phyloP scores from a whole-genome alignment of 192 early-diverging fungal species.

The Coemansia pectinata region DNA sequence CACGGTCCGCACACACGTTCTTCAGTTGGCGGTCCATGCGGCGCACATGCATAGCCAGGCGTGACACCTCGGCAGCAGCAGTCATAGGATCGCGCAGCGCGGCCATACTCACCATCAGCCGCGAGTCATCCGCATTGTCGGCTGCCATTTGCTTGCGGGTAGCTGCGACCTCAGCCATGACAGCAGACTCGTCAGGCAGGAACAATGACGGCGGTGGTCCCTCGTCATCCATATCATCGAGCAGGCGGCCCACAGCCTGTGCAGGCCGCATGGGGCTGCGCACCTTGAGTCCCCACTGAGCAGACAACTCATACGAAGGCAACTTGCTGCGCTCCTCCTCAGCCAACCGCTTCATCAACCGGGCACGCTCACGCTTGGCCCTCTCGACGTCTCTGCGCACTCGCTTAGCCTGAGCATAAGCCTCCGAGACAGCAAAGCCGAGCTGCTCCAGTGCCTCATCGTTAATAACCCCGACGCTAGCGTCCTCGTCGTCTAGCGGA shows the following conservation, averaged over 20 bases:
- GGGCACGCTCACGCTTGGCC: conserved; percentile 31
- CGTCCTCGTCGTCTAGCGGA: conserved; percentile 18
- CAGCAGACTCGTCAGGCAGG: conserved; percentile 31
- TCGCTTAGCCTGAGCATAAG: conserved; percentile 31
- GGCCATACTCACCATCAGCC: background rate
- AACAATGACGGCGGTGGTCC: conserved; percentile 41
- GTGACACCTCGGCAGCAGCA: conserved; percentile 20
- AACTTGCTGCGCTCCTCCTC: conserved; percentile 38
- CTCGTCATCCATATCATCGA: conserved; percentile 14
- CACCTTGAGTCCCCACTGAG: conserved; percentile 39
- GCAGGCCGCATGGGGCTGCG: conserved; percentile 24
- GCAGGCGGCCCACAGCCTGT: conserved; percentile 18
- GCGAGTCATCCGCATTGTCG: background rate
- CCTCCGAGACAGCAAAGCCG: conserved; percentile 22
- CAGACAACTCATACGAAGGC: conserved; percentile 45
- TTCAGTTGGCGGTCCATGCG: conserved; percentile 14
- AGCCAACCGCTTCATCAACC: conserved; percentile 41
- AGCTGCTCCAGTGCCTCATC: conserved; percentile 42
- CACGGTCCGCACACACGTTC: conserved; percentile 11
- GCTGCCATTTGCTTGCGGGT: background rate
- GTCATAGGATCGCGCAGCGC: conserved; percentile 17
- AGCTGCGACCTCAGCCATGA: conserved; percentile 22
- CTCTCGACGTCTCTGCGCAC: conserved; percentile 26
- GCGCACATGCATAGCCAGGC: conserved; percentile 17
- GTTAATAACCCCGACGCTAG: conserved; percentile 12